Percentiles rank a stretch among this genome's conserved stretches.
Conservation (phyloP, 108 stramenopile species). For the Skeletonema marinoi region DNA sequence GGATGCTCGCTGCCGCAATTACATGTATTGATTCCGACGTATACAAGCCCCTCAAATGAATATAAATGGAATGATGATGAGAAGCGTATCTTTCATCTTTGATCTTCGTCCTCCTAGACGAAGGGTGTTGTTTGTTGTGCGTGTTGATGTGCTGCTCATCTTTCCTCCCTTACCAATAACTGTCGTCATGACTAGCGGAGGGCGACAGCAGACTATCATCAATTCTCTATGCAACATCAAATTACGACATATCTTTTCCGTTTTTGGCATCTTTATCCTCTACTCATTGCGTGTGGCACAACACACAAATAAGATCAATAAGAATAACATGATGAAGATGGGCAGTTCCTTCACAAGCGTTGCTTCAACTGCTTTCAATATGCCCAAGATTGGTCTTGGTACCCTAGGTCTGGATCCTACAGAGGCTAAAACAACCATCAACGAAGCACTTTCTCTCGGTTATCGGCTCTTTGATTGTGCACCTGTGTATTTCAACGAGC, state of each 20-base stretch:
- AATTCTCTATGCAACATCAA: not conserved
- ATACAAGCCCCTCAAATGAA: too few relatives aligned
- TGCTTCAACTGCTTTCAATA: constrained; percentile 11
- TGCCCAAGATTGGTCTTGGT: constrained; percentile 45
- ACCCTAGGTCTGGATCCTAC: constrained; percentile 35
- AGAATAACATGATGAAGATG: not conserved
- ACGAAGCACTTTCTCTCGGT: constrained; percentile 54
- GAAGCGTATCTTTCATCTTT: too few relatives aligned
- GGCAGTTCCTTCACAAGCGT: not conserved
- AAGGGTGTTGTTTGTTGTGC: too few relatives aligned
- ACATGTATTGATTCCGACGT: too few relatives aligned
- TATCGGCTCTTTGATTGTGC: constrained; percentile 77
- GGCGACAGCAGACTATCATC: not conserved
- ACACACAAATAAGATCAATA: too few relatives aligned
- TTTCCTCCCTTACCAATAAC: too few relatives aligned
- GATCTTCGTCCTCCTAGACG: too few relatives aligned
- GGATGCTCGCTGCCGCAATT: not conserved
- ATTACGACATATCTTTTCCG: not conserved
- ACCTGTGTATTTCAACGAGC: constrained; percentile 81
- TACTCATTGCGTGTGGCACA: not conserved
- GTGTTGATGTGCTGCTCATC: too few relatives aligned
- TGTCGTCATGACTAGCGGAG: not conserved
- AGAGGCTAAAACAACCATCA: constrained; percentile 23
- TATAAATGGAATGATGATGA: too few relatives aligned
- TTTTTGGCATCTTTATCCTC: not conserved